A percentile compares a stretch with the other conserved stretches of the same genome.
Evolutionary conservation across 1,284 basidiomycete species (phyloP).

Genomic region (Leccinum fuscescens): DNA sequence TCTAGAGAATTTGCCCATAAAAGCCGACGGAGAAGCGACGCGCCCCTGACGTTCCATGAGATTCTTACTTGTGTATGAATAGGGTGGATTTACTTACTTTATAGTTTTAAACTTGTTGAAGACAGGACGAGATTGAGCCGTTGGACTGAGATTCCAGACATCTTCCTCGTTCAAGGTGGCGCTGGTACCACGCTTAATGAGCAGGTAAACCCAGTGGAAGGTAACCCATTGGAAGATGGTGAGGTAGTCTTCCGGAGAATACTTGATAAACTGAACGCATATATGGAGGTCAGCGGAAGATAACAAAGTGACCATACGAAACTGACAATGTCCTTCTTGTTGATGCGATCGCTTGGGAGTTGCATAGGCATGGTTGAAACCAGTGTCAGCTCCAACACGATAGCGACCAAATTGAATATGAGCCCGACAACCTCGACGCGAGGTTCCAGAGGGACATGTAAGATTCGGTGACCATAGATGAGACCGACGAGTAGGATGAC

Average conservation of each 20-base stretch:
- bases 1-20: slow-evolving; percentile 73
- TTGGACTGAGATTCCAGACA: slow-evolving; percentile 57
- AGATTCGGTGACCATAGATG: slow-evolving; percentile 38
- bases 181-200: slow-evolving; percentile 51
- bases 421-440: slow-evolving; percentile 28
- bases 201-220: slow-evolving; percentile 63
- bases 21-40: slow-evolving; percentile 62
- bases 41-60: slow-evolving; percentile 29
- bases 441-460: slow-evolving; percentile 31
- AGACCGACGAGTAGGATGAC: slow-evolving; percentile 38
- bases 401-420: slow-evolving; percentile 37
- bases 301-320: not conserved
- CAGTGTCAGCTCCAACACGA: slow-evolving; percentile 35
- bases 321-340: slow-evolving; percentile 41
- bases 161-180: slow-evolving; percentile 57
- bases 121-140: slow-evolving; percentile 51
- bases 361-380: slow-evolving; percentile 45
- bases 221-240: slow-evolving; percentile 67
- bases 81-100: slow-evolving; percentile 32
- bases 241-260: slow-evolving; percentile 63
- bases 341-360: slow-evolving; percentile 40
- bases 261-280: slow-evolving; percentile 37
- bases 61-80: not conserved
- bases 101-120: slow-evolving; percentile 45
- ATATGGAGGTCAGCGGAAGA: not conserved